phyloP scores from a whole-genome alignment of 768 basidiomycete genomes.

The Lactarius sanguifluus region DNA sequence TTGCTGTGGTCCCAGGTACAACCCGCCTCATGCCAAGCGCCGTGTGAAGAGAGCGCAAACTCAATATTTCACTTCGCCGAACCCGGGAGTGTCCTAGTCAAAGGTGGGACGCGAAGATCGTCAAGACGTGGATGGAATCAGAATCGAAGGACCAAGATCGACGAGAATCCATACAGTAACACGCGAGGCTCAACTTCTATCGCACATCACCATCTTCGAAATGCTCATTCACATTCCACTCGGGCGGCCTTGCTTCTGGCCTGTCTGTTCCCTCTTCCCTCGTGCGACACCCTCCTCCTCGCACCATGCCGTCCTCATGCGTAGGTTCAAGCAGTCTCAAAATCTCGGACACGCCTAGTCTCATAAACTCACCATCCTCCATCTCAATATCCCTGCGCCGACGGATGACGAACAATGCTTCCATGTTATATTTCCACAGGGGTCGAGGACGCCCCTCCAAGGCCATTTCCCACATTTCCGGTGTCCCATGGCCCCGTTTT shows the following conservation, averaged over 20 bases:
- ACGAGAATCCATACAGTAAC: not conserved
- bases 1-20: too few species aligned
- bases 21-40: too few species aligned
- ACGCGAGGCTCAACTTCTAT: too few species aligned
- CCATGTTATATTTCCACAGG: slow-evolving; percentile 5
- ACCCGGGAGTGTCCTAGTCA: too few species aligned
- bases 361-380: slow-evolving; percentile 16
- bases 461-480: slow-evolving; percentile 10
- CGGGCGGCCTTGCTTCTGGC: not conserved
- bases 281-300: not conserved
- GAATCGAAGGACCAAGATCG: not conserved
- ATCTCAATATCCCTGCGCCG: not conserved
- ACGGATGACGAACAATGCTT: not conserved
- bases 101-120: too few species aligned
- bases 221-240: not conserved
- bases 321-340: not conserved
- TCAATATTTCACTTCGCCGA: too few species aligned
- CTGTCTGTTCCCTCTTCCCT: not conserved
- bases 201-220: not conserved
- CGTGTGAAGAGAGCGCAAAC: too few species aligned
- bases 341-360: slow-evolving; percentile 5
- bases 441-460: not conserved
- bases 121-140: not conserved
- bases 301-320: slow-evolving; percentile 6
- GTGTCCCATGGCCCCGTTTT: slow-evolving; percentile 10